Evolutionary conservation across 2,329 filamentous ascomycete genomes (phyloP).

Genomic region (Stenocarpella maydis): DNA sequence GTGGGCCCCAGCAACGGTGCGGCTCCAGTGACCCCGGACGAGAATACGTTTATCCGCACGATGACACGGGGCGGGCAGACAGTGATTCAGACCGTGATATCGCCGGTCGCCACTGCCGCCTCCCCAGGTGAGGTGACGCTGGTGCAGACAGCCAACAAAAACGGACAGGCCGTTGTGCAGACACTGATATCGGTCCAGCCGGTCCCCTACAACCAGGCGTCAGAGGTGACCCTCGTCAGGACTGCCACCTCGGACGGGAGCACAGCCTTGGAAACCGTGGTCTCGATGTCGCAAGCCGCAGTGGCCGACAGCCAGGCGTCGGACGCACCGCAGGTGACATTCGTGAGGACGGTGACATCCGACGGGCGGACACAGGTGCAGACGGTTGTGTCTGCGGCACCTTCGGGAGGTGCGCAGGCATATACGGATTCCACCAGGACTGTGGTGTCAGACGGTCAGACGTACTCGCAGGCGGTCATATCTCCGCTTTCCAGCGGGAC

Average conservation of each 20-base stretch:
- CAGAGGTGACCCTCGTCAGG: constrained; percentile 16
- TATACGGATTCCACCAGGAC: constrained; percentile 12
- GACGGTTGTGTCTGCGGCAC: constrained; percentile 11
- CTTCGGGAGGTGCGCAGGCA: neutral
- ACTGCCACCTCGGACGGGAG: constrained; percentile 4
- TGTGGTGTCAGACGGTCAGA: constrained; percentile 6
- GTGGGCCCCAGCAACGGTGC: neutral
- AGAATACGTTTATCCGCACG: constrained; percentile 11
- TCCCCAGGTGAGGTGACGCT: constrained; percentile 1
- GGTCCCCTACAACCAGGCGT: neutral
- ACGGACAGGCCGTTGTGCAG: neutral
- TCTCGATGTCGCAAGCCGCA: neutral
- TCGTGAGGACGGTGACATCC: constrained; percentile 13
- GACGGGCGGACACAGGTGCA: neutral
- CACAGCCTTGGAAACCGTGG: constrained; percentile 8
- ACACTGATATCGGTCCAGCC: neutral
- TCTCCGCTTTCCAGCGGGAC: constrained; percentile 4
- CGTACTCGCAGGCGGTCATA: constrained; percentile 15
- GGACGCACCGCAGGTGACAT: neutral
- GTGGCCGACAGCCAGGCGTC: neutral
- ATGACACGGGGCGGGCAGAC: constrained; percentile 2
- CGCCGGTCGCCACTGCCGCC: neutral
- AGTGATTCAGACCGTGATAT: constrained; percentile 1
- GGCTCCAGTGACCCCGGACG: neutral
- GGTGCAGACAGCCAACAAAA: neutral